Evolutionary conservation across 176 grass and related monocot species (phyloP).

Genomic region (Luzula sylvatica): DNA sequence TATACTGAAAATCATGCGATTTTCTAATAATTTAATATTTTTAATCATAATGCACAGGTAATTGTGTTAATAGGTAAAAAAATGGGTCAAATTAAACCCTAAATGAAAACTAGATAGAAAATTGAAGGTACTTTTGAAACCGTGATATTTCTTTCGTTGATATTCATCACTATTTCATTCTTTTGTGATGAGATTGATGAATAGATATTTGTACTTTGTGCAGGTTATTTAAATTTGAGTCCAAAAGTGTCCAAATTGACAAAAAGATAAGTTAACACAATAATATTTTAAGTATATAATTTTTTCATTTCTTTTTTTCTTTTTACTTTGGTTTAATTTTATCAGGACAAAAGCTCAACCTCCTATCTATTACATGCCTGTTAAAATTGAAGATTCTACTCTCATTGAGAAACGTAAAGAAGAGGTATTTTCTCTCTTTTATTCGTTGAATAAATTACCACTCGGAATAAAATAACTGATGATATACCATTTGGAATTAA

Average conservation of each 20-base stretch:
- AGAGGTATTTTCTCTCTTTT: conserved; percentile 32
- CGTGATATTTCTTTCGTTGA: conserved; percentile 19
- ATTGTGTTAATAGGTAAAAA: no score
- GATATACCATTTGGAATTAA: neutral
- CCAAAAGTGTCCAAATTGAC: conserved; percentile 98
- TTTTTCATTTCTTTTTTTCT: conserved; percentile 18
- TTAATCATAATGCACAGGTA: neutral
- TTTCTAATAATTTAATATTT: conserved; percentile 4
- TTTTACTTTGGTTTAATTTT: conserved; percentile 32
- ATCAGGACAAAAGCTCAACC: conserved; percentile 91
- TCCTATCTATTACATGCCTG: conserved; percentile 84
- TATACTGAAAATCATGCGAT: no score
- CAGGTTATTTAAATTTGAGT: conserved; percentile 99
- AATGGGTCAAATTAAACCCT: conserved; percentile 2
- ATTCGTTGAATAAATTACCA: neutral
- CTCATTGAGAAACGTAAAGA: conserved; percentile 57
- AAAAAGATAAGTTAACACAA: conserved; percentile 60
- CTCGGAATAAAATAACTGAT: neutral
- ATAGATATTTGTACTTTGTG: conserved; percentile 11
- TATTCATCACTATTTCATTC: conserved; percentile 16
- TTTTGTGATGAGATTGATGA: neutral
- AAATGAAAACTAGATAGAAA: neutral
- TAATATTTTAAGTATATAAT: conserved; percentile 10
- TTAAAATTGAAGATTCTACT: conserved; percentile 53
- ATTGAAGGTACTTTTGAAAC: conserved; percentile 16